Conservation (phyloP, 2,329 filamentous ascomycete genomes). For the Cryphonectria parasitica region DNA sequence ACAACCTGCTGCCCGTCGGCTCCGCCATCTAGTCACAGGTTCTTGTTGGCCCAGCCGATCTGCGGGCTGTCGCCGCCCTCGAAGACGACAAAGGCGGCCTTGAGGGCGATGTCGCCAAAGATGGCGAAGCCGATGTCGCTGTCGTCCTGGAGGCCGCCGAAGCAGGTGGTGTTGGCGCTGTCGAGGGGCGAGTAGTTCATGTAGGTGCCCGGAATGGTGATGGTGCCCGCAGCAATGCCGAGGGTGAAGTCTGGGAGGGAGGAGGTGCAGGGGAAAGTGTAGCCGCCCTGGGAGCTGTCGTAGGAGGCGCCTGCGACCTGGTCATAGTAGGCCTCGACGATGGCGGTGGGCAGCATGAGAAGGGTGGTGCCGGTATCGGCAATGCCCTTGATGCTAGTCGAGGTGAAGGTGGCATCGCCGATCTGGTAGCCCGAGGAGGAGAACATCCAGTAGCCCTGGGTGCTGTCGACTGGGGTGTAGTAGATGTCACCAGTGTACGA, state of each 20-base stretch:
- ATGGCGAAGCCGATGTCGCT: conserved; percentile 36
- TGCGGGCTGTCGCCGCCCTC: conserved; percentile 40
- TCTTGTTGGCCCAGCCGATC: conserved; percentile 46
- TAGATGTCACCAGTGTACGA: conserved; percentile 62
- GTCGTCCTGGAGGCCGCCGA: conserved; percentile 41
- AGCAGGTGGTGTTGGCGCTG: conserved; percentile 37
- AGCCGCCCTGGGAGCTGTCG: conserved; percentile 43
- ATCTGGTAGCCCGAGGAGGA: conserved; percentile 42
- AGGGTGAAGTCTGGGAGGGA: conserved; percentile 42
- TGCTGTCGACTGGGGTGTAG: conserved; percentile 59
- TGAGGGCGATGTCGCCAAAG: conserved; percentile 39
- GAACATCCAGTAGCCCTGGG: conserved; percentile 69
- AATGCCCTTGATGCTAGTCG: conserved; percentile 47
- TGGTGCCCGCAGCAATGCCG: conserved; percentile 39
- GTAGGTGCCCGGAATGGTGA: conserved; percentile 42
- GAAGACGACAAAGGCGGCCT: conserved; percentile 40
- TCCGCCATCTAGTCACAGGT: conserved; percentile 25
- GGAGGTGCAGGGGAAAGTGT: conserved; percentile 44
- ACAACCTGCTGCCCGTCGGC: conserved; percentile 20
- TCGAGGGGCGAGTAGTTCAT: conserved; percentile 41
- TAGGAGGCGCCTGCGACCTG: conserved; percentile 49
- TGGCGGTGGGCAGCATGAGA: conserved; percentile 51
- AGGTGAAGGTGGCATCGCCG: conserved; percentile 41
- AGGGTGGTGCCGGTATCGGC: conserved; percentile 64
- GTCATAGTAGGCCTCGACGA: conserved; percentile 56